phyloP scores from a whole-genome alignment of 305 asterid species.

The Fraxinus sp. region DNA sequence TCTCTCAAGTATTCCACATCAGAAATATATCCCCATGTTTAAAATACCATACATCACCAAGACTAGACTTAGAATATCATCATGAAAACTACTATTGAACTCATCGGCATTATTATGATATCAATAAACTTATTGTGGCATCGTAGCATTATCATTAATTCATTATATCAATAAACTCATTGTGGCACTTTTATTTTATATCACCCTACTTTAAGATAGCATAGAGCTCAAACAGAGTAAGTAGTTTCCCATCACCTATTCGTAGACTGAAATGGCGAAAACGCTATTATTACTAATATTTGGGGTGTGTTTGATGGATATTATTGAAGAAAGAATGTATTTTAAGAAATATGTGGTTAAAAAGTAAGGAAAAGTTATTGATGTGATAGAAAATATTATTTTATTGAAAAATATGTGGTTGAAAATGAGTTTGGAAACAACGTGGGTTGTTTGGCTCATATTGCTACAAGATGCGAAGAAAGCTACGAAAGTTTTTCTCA shows the following conservation, averaged over 20 bases:
- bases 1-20: neutral
- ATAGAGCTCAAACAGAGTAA: neutral
- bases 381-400: too few species aligned
- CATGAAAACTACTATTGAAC: neutral
- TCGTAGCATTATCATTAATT: neutral
- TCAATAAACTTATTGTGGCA: neutral
- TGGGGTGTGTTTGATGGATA: too few species aligned
- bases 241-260: neutral
- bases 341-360: too few species aligned
- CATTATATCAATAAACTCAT: conserved; percentile 6
- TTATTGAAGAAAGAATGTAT: too few species aligned
- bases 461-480: conserved; percentile 12
- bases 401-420: too few species aligned
- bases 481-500: neutral
- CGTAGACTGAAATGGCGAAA: neutral
- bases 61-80: neutral
- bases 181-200: neutral
- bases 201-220: neutral
- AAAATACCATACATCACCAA: neutral
- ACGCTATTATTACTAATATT: neutral
- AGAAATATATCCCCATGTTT: neutral
- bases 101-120: neutral
- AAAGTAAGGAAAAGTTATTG: too few species aligned
- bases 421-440: too few species aligned
- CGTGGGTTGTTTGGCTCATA: neutral